Evolutionary conservation across 2,329 filamentous ascomycete species (phyloP).

Genomic region (Claviceps africana): DNA sequence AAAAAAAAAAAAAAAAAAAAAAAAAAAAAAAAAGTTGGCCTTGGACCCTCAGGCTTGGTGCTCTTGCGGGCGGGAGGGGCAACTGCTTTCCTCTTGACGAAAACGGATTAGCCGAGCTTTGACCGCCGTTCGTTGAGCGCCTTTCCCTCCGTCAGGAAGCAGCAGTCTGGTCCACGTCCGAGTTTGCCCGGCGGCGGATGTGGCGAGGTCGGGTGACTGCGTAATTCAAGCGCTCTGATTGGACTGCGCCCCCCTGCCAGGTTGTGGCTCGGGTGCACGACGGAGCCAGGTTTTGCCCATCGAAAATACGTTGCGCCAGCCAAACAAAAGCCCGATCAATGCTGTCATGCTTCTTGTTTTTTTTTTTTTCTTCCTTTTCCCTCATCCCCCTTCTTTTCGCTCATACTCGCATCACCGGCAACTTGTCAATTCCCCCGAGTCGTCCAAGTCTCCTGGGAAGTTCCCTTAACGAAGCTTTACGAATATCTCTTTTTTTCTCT

Average conservation of each 20-base stretch:
- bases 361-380: slow-evolving; percentile 19
- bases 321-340: slow-evolving; percentile 15
- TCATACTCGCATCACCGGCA: slow-evolving; percentile 6
- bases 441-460: slow-evolving; percentile 1
- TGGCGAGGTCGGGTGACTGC: slow-evolving; percentile 9
- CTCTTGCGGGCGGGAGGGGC: neutral
- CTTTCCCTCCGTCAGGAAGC: no score
- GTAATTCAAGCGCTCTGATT: slow-evolving; percentile 25
- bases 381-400: slow-evolving; percentile 12
- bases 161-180: slow-evolving; percentile 11
- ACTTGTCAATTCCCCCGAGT: slow-evolving; percentile 4
- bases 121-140: neutral
- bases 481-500: slow-evolving; percentile 3
- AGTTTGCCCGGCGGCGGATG: slow-evolving; percentile 20
- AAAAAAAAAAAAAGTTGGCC: slow-evolving; percentile 1
- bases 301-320: neutral
- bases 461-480: slow-evolving; percentile 6
- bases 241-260: slow-evolving; percentile 18
- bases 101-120: slow-evolving; percentile 10
- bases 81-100: neutral
- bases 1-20: no score
- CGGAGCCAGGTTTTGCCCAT: neutral
- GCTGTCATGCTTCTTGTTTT: slow-evolving; percentile 29
- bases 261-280: slow-evolving; percentile 16
- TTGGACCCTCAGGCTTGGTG: slow-evolving; percentile 4